Percentiles rank a stretch among this genome's conserved stretches.
These are phyloP conservation scores for Adansonia rubrostipa DNA, from an alignment of 441 rosid genomes.

Conservation along the genomic window DNA sequence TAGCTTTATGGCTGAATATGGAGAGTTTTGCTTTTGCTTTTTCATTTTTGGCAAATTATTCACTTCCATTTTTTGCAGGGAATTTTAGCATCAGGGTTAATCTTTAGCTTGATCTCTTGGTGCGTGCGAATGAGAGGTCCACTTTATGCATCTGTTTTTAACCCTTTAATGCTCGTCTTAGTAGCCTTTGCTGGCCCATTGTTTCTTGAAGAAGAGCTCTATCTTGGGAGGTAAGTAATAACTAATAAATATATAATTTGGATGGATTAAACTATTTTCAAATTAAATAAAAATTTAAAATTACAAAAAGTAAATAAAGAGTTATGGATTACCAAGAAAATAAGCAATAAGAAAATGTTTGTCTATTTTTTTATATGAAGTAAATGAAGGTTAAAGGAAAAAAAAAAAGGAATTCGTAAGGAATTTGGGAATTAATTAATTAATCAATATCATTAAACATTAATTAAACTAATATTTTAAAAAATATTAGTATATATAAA, in stretches of 20 bases:
- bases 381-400: not conserved
- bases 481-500: too few species aligned
- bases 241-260: not conserved
- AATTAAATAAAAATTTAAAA: not conserved
- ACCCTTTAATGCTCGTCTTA: slow-evolving; percentile 35
- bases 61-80: slow-evolving; percentile 14
- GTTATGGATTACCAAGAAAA: too few species aligned
- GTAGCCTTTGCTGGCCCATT: slow-evolving; percentile 36
- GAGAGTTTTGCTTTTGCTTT: not conserved
- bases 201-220: slow-evolving; percentile 36
- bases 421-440: too few species aligned
- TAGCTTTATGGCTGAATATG: not conserved
- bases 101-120: slow-evolving; percentile 32
- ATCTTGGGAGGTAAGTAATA: slow-evolving; percentile 38
- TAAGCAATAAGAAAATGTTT: too few species aligned
- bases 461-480: too few species aligned
- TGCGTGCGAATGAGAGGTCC: slow-evolving; percentile 39
- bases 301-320: too few species aligned
- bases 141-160: slow-evolving; percentile 36
- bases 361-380: too few species aligned
- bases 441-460: too few species aligned
- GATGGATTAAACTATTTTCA: not conserved
- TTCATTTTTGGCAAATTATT: not conserved
- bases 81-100: slow-evolving; percentile 35
- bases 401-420: not conserved